phyloP scores from a whole-genome alignment of 2,329 filamentous ascomycete genomes.

The Anthostomella pinea region DNA sequence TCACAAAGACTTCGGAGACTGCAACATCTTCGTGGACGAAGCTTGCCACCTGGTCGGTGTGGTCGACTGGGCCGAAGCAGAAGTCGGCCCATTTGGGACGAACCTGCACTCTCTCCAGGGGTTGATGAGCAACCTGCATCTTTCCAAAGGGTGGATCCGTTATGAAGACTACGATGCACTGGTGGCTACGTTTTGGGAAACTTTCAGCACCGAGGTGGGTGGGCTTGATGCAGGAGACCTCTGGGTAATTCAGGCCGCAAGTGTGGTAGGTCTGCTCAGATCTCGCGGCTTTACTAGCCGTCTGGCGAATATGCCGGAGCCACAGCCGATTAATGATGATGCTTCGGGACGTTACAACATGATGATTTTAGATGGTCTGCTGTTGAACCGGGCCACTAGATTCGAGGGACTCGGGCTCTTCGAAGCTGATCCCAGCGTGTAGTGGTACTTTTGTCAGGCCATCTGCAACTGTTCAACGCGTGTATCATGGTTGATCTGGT shows the following conservation, averaged over 20 bases:
- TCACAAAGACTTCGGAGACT: conserved; percentile 36
- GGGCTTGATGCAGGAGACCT: conserved; percentile 25
- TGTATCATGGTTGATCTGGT: no score
- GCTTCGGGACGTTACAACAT: conserved; percentile 38
- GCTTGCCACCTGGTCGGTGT: conserved; percentile 37
- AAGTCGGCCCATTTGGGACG: conserved; percentile 38
- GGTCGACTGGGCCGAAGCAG: conserved; percentile 41
- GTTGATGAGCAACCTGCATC: conserved; percentile 35
- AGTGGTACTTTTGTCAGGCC: no score
- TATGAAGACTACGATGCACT: conserved; percentile 34
- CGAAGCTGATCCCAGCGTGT: no score
- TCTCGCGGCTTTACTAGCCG: conserved; percentile 38
- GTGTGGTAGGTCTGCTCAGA: conserved; percentile 33
- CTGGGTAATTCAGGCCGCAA: conserved; percentile 30
- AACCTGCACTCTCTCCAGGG: conserved; percentile 36
- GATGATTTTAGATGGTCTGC: conserved; percentile 35
- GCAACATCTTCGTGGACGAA: conserved; percentile 40
- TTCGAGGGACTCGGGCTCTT: no score
- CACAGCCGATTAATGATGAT: conserved; percentile 36
- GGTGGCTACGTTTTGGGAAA: conserved; percentile 33
- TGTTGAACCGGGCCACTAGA: conserved; percentile 34
- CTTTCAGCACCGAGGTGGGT: conserved; percentile 29
- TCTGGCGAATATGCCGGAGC: conserved; percentile 34
- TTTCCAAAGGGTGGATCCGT: conserved; percentile 32
- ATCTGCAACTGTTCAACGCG: no score